Base-by-base conservation (phyloP, 768 basidiomycete species). In the Filobasidium floriforme region DNA sequence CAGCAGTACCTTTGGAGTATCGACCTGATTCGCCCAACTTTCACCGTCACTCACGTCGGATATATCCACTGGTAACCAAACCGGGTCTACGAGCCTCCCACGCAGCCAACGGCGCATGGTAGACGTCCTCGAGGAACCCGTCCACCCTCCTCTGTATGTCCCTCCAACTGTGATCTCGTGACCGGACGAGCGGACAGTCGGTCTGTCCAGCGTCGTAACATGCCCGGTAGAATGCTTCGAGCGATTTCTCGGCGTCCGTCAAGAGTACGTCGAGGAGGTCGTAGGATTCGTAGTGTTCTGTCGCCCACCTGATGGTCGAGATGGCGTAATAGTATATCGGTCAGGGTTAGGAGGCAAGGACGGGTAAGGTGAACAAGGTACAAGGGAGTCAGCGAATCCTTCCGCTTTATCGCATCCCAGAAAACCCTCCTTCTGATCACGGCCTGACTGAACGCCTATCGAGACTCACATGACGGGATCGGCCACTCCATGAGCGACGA, bases 241-340 rank as follows among this genome's bases (percentile, higher is more conserved):
- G 29, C 14, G 61, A 43, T 55, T 41, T 66, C 69, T 70, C 69
- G 0, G 69, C 63, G 7, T 61, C 60, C 15, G 54, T 28, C 1
- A 70, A 62, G 46, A 69, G 63, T 29, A 61, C 55, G 41, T 60
- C 61, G 15, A 70, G 63, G 41, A 68, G 61, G 14, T 65, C 41
- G 37, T 68, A 68, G 46, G 63, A 41, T 43, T 66, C 65, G 49
- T 66, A 60, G 24, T 60, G 64, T 41, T 43, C 46, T 41, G 49
- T 57, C 32, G 69, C 60, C 69, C 69, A 70, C 29, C 67, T 68
- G n/a, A n/a, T n/a, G n/a, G n/a, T n/a, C n/a, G n/a, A n/a, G n/a
- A n/a, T n/a, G n/a, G n/a, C n/a, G n/a, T n/a, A n/a, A n/a, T n/a
- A n/a, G 52, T 15, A 11, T 12, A n/a, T n/a, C 18, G 18, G 26